A percentile compares a stretch with the other conserved stretches of the same genome.
phyloP scores from a whole-genome alignment of 2,329 filamentous ascomycete genomes.

The Sarocladium oryzae region DNA sequence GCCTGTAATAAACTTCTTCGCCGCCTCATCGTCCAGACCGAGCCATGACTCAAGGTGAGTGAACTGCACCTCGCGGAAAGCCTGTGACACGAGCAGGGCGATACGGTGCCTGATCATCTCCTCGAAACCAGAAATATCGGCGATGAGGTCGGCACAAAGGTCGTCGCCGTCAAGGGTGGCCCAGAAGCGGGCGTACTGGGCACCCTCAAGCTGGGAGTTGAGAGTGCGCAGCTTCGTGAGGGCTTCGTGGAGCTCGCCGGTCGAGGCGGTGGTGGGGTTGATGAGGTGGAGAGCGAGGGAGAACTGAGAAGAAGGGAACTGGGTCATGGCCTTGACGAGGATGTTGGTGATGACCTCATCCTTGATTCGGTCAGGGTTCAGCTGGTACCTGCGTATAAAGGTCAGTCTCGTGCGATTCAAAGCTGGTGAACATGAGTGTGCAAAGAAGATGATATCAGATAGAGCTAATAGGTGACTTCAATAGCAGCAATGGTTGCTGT shows the following conservation, averaged over 20 bases:
- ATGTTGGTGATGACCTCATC: slow-evolving; percentile 98
- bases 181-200: slow-evolving; percentile 93
- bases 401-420: neutral
- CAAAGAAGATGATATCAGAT: slow-evolving; percentile 50
- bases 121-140: slow-evolving; percentile 92
- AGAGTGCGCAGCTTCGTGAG: slow-evolving; percentile 80
- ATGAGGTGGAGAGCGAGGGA: slow-evolving; percentile 89
- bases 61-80: slow-evolving; percentile 66
- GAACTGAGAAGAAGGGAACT: slow-evolving; percentile 96
- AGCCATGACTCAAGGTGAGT: slow-evolving; percentile 69
- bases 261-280: slow-evolving; percentile 63
- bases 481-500: slow-evolving; percentile 47
- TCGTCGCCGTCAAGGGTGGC: slow-evolving; percentile 86
- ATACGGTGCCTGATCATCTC: slow-evolving; percentile 88
- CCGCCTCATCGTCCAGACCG: slow-evolving; percentile 59
- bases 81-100: slow-evolving; percentile 76
- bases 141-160: slow-evolving; percentile 89
- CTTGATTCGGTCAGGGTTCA: slow-evolving; percentile 96
- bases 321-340: slow-evolving; percentile 94
- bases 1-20: slow-evolving; percentile 74
- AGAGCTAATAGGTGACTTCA: slow-evolving; percentile 71
- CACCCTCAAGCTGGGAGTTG: slow-evolving; percentile 80
- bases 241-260: slow-evolving; percentile 78
- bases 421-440: neutral
- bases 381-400: slow-evolving; percentile 71